Conservation (phyloP, 2,329 filamentous ascomycete genomes). For the Aspergillus ibericus region DNA sequence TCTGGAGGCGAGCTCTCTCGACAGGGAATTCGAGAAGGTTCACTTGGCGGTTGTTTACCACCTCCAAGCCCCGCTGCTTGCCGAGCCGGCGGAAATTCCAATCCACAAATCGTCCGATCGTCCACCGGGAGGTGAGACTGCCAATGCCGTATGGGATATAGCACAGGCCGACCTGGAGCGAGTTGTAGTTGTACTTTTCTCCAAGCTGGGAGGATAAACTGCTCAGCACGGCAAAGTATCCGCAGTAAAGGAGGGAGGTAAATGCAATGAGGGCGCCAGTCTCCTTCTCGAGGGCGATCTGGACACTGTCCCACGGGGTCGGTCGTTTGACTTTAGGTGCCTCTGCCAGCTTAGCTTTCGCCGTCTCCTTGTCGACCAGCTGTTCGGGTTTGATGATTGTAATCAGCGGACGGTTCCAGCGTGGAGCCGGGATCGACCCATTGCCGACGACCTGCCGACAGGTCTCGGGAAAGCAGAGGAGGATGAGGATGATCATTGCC, state of each 20-base stretch:
- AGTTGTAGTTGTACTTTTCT: conserved; percentile 19
- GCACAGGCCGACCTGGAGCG: conserved; percentile 26
- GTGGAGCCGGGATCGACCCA: conserved; percentile 21
- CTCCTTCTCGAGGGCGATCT: conserved; percentile 36
- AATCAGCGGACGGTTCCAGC: conserved; percentile 36
- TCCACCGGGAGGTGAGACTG: conserved; percentile 31
- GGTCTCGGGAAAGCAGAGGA: conserved; percentile 56
- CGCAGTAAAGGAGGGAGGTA: conserved; percentile 43
- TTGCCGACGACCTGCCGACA: conserved; percentile 12
- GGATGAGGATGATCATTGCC: conserved; percentile 53
- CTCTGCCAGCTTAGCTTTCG: neutral
- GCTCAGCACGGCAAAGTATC: conserved; percentile 47
- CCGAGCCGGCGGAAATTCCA: conserved; percentile 67
- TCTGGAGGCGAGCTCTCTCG: neutral
- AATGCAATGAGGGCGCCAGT: conserved; percentile 35
- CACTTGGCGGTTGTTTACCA: conserved; percentile 41
- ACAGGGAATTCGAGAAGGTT: neutral
- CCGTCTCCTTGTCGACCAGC: conserved; percentile 25
- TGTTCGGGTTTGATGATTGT: conserved; percentile 1
- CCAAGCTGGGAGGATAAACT: conserved; percentile 46
- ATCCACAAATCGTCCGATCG: conserved; percentile 52
- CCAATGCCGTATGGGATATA: conserved; percentile 22
- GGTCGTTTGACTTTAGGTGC: conserved; percentile 14
- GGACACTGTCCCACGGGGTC: conserved; percentile 26
- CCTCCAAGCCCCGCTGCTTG: conserved; percentile 51